A percentile compares a stretch with the other conserved stretches of the same genome.
These are phyloP conservation scores for Arthrobotrys sinensis DNA, from an alignment of 2,329 filamentous ascomycete genomes.

Conservation along the genomic window DNA sequence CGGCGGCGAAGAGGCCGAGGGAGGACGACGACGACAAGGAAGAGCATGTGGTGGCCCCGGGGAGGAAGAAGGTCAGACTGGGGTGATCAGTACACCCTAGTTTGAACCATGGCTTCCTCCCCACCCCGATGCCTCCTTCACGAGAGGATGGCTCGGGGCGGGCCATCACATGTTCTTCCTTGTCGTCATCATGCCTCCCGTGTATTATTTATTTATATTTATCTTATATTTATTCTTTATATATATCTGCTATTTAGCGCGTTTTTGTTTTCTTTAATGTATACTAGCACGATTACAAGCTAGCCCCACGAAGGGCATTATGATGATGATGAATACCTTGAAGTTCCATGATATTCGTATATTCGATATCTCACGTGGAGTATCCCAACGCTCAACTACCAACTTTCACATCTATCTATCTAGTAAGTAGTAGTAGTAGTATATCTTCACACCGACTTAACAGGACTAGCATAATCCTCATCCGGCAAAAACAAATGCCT, in stretches of 20 bases:
- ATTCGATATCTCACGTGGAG: conserved; percentile 24
- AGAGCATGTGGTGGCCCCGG: too few relatives aligned
- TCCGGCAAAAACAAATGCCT: conserved; percentile 97
- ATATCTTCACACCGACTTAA: conserved; percentile 26
- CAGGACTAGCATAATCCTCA: conserved; percentile 76
- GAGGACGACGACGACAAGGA: neutral
- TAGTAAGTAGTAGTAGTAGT: neutral
- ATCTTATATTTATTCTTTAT: conserved; percentile 5
- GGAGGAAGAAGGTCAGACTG: too few relatives aligned
- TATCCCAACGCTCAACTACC: conserved; percentile 20
- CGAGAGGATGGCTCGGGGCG: neutral
- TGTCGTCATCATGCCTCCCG: neutral
- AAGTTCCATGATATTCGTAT: conserved; percentile 21
- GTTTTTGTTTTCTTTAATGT: conserved; percentile 2
- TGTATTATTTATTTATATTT: conserved; percentile 3
- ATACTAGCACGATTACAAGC: conserved; percentile 6
- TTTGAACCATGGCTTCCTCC: too few relatives aligned
- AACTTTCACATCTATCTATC: neutral
- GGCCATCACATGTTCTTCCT: neutral
- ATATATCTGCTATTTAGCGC: conserved; percentile 19
- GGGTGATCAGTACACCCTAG: too few relatives aligned
- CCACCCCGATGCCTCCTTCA: too few relatives aligned
- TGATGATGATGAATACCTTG: neutral
- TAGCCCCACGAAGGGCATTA: neutral
- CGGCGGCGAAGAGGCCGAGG: neutral